Evolutionary conservation across 176 grass and related monocot species (phyloP).

Genomic region (Cymbopogon citratus): DNA sequence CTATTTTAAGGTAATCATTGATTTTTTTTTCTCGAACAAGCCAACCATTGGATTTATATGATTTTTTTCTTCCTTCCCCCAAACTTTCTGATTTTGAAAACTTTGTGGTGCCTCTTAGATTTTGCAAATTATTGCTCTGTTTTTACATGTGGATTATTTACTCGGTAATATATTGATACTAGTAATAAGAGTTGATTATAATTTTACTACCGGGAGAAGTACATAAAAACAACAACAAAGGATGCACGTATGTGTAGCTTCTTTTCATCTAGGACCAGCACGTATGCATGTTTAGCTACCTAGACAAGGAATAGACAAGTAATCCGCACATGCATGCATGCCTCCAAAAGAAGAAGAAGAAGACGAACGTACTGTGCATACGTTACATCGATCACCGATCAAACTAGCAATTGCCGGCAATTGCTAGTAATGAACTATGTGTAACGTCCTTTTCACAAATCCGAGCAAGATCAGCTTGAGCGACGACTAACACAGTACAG

Average conservation of each 20-base stretch:
- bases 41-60: neutral
- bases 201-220: neutral
- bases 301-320: neutral
- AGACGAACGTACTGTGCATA: neutral
- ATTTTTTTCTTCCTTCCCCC: neutral
- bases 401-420: neutral
- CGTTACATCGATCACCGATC: neutral
- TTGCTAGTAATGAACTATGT: neutral
- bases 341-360: neutral
- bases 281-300: neutral
- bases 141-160: neutral
- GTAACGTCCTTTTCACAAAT: neutral
- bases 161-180: neutral
- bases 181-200: neutral
- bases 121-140: neutral
- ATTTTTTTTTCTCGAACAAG: neutral
- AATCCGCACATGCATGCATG: neutral
- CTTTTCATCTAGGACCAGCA: neutral
- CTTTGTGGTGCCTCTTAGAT: neutral
- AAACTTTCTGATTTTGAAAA: neutral
- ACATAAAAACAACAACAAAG: neutral
- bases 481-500: neutral
- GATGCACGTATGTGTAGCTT: neutral
- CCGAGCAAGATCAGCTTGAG: neutral
- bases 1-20: neutral